Base-by-base conservation (phyloP, 139 green algal species). In the Coelastrella sp. region DNA sequence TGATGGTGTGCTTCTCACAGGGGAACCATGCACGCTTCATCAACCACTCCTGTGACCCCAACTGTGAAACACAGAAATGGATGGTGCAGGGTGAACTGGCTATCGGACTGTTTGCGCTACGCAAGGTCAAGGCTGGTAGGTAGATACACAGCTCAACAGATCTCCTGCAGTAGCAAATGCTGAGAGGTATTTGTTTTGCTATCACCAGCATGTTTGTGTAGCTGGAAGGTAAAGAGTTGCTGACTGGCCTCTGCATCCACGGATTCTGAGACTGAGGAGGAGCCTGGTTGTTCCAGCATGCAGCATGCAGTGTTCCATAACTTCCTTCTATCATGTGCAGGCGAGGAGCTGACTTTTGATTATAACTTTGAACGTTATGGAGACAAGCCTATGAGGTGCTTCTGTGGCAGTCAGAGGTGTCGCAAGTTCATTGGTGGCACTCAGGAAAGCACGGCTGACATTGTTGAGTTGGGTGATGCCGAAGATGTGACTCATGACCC, bases 41-140 rank as follows among this genome's bases (percentile, higher is more conserved):
- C 90, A 99, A 99, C 89, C 97, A 99, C 94, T 94, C 87, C 27
- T 99, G 97, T 91, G 91, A 97, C 19, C 97, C 97, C 34, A 99
- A 99, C 92, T 99, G 96, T 84, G 94, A 98, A 89, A 98, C 97
- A 25, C 97, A 99, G 84, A 99, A 99, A 93, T 99, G 97, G 97
- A 85, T 96, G 79, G 96, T 98, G 78, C 81, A 88, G 19, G 97
- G 97, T 27, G 97, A 99, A 92, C 92, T 99, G 80, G 93, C 95
- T 66, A 98, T 99, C 81, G 97, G 97, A 32, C 89, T 99, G 51
- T 99, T 99, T 79, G 89, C 93, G 0, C 51, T 92, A 17, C 86
- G 88, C 79, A 85, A 86, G 34, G 63, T 90, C 62, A 81, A 79
- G 21, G 67, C 80, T 38, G 78, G 78, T 84, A 25, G 32, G 67